phyloP scores from a whole-genome alignment of 2,329 filamentous ascomycete genomes.

The Macrophomina pseudophaseolina region DNA sequence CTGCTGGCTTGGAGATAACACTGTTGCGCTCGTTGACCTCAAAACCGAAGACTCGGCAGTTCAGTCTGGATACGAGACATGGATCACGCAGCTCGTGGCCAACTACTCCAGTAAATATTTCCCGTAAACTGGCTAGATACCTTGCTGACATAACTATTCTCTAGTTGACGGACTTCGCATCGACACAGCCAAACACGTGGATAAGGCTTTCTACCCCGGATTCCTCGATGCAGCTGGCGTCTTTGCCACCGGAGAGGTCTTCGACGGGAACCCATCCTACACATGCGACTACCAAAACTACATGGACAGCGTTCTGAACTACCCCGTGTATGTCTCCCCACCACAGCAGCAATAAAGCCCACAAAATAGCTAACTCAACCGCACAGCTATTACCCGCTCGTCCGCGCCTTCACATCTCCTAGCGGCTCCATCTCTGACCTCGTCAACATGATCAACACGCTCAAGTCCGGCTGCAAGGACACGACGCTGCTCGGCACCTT shows the following conservation, averaged over 20 bases:
- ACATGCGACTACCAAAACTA: conserved; percentile 44
- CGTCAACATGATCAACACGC: conserved; percentile 37
- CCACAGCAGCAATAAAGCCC: background rate
- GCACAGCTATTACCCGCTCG: conserved; percentile 44
- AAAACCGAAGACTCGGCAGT: conserved; percentile 46
- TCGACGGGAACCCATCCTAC: conserved; percentile 38
- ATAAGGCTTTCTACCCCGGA: conserved; percentile 41
- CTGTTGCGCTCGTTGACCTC: conserved; percentile 52
- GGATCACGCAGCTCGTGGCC: conserved; percentile 27
- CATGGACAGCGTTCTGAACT: conserved; percentile 46
- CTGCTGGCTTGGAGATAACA: conserved; percentile 59
- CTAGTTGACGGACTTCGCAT: conserved; percentile 47
- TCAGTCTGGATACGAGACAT: conserved; percentile 6
- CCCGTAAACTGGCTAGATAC: too few relatives aligned
- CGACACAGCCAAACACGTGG: conserved; percentile 47
- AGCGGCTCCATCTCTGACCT: conserved; percentile 46
- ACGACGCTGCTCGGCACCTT: conserved; percentile 46
- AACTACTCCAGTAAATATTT: conserved; percentile 43
- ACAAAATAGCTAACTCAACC: background rate
- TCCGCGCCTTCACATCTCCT: conserved; percentile 42
- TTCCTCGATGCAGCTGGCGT: conserved; percentile 43
- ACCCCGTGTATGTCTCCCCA: conserved; percentile 32
- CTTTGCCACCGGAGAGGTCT: conserved; percentile 47
- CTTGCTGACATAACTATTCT: conserved; percentile 1
- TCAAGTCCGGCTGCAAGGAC: conserved; percentile 44